phyloP scores from a whole-genome alignment of 148 eudicot species.

The Euryodendron excelsum region DNA sequence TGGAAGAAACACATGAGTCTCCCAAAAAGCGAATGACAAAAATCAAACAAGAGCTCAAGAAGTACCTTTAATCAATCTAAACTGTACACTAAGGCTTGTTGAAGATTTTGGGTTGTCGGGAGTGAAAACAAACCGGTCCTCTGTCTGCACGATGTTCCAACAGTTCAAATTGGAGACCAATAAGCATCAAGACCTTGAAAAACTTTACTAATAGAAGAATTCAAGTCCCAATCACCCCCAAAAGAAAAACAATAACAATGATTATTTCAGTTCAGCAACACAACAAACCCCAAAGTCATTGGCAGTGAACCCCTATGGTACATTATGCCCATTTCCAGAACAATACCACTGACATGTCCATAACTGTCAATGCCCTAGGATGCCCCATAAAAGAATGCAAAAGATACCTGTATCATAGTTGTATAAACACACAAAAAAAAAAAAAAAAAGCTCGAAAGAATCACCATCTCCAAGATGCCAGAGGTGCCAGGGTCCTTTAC shows the following conservation, averaged over 20 bases:
- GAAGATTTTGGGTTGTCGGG: conserved; percentile 62
- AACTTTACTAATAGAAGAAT: neutral
- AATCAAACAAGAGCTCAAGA: neutral
- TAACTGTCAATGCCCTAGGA: neutral
- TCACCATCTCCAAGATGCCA: conserved; percentile 58
- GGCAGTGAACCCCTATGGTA: neutral
- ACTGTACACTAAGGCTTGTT: conserved; percentile 41
- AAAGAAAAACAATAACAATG: neutral
- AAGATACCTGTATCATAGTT: neutral
- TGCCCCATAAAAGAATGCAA: neutral
- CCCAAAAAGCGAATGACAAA: neutral
- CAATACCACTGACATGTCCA: no score
- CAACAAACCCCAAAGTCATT: neutral
- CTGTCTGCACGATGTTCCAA: conserved; percentile 39
- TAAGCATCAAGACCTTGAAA: neutral
- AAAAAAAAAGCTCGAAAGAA: neutral
- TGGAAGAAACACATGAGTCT: no score
- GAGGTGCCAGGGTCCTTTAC: conserved; percentile 56
- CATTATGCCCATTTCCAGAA: no score
- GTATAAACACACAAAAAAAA: neutral
- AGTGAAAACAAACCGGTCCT: conserved; percentile 50
- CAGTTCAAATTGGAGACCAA: neutral
- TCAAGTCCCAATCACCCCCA: neutral
- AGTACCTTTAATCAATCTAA: conserved; percentile 65
- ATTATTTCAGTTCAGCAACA: no score